Evolutionary conservation across 176 grass and related monocot genomes (phyloP), one percentile per base, ranked within the genome.

Genomic region (Aegilops sharonensis): DNA sequence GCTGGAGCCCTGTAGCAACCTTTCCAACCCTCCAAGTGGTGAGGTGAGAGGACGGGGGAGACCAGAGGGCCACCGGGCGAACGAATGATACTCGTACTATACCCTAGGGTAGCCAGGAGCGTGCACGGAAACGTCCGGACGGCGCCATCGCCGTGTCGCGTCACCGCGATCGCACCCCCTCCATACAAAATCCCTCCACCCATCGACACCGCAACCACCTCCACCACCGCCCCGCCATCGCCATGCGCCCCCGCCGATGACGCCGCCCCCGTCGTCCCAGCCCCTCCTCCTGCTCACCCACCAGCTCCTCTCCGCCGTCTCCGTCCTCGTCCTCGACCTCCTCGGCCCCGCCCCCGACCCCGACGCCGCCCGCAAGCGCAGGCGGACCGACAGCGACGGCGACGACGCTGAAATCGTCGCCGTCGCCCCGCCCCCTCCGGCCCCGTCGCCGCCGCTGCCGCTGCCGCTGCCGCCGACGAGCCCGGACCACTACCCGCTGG

Each of bases 401-500:
- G 57, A 8, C 52, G 47, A 4, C 47, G 47, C 13, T 17, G 48
- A 54, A 15, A 15, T 5, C 72, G 72, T 17, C 24, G 23, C 5
- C 4, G 18, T 3, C 81, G 29, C 8, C 72, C 81, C 80, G 4
- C 40, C 61, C 3, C 59, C 62, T 32, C 5, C 18, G 3, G 2
- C 9, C 80, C 3, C 71, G 27, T 27, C 79, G 13, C 34, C 54
- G 11, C 2, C 14, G 30, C 17, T 4, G 27, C 20, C n/a, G 20
- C 21, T 64, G 0, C 76, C 83, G 11, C 70, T 78, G 74, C 85
- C 77, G 64, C 80, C 84, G 11, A 80, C 85, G 68, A 91, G 78
- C 72, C 89, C 79, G 24, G 94, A 95, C 68, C 87, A 93, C 70
- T 93, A 83, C 73, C 89, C 74, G 40, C 87, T 93, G 47, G 90